Base-by-base conservation (phyloP, 768 basidiomycete genomes). In the Podaxis carcinomalis region DNA sequence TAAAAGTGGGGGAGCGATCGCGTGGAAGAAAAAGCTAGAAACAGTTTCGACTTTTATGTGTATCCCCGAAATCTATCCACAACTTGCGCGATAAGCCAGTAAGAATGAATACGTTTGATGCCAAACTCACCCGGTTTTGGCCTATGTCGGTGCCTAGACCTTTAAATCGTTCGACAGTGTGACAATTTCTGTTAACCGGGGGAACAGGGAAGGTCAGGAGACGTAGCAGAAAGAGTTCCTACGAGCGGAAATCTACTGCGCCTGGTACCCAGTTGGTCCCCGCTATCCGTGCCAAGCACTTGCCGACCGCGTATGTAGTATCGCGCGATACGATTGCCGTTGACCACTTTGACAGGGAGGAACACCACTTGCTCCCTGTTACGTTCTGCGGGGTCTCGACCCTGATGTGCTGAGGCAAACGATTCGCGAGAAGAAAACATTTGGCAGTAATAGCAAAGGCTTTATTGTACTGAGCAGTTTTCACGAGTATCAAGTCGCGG, bases 401-500 rank as follows among this genome's bases (percentile, higher is more conserved):
- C 60, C 44, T 56, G 50, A 53, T 36, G 44, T 32, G 13, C n/a
- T 27, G 25, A 16, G 44, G 27, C 21, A 23, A 57, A 35, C 14
- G 36, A 50, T 59, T 59, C 47, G 28, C 42, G 3, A 19, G n/a
- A 44, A 44, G n/a, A 44, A n/a, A 7, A 16, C 42, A 44, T 44
- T 14, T 44, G 16, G 42, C 19, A 9, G 42, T 9, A 4, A 44
- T 44, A 44, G 16, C 42, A 44, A 32, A n/a, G 42, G 5, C 19
- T 19, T 44, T 44, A 44, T 44, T 19, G 25, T 14, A 47, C 47
- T 21, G 40, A 59, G 40, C 27, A 27, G 27, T 14, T 42, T 56
- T 62, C 47, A 51, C 46, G 44, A 42, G 52, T 54, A 50, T 57
- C 47, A 14, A 16, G 21, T 19, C 47, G 19, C 21, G 61, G 62